Evolutionary conservation across 2,329 filamentous ascomycete species (phyloP).

Genomic region (Aspergillus proliferans): DNA sequence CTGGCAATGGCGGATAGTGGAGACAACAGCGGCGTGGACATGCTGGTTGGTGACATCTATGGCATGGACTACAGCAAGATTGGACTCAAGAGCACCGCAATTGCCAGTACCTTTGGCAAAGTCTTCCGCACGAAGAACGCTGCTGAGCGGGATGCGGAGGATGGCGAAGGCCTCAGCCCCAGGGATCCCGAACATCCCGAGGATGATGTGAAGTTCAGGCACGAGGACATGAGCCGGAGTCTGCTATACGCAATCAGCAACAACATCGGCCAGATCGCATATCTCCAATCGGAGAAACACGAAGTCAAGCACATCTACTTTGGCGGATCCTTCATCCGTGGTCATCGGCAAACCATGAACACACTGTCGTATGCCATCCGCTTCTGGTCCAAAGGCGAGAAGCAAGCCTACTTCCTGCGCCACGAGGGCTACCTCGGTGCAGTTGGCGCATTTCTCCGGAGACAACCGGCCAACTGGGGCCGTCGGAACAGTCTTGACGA

Average conservation of each 20-base stretch:
- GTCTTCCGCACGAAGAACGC: constrained; percentile 88
- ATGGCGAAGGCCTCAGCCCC: constrained; percentile 55
- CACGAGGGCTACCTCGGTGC: constrained; percentile 94
- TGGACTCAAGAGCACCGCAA: constrained; percentile 88
- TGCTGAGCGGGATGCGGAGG: constrained; percentile 72
- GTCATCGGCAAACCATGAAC: constrained; percentile 96
- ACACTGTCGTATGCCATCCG: constrained; percentile 94
- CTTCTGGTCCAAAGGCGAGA: constrained; percentile 91
- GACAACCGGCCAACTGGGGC: constrained; percentile 87
- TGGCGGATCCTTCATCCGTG: constrained; percentile 91
- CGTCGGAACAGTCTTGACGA: constrained; percentile 70
- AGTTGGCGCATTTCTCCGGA: constrained; percentile 88
- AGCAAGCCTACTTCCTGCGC: constrained; percentile 90
- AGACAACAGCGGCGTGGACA: constrained; percentile 89
- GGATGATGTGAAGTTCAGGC: constrained; percentile 53
- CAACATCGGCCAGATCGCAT: constrained; percentile 97
- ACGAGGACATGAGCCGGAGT: constrained; percentile 82
- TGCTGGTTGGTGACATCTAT: constrained; percentile 97
- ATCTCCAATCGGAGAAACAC: constrained; percentile 94
- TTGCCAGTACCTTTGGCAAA: constrained; percentile 93
- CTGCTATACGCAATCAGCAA: constrained; percentile 92
- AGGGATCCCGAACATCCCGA: constrained; percentile 39
- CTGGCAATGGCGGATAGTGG: constrained; percentile 81
- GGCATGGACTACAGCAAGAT: constrained; percentile 95
- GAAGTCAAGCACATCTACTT: constrained; percentile 91